Conservation (phyloP, 192 early-diverging fungal genomes). For the Linnemannia elongata region DNA sequence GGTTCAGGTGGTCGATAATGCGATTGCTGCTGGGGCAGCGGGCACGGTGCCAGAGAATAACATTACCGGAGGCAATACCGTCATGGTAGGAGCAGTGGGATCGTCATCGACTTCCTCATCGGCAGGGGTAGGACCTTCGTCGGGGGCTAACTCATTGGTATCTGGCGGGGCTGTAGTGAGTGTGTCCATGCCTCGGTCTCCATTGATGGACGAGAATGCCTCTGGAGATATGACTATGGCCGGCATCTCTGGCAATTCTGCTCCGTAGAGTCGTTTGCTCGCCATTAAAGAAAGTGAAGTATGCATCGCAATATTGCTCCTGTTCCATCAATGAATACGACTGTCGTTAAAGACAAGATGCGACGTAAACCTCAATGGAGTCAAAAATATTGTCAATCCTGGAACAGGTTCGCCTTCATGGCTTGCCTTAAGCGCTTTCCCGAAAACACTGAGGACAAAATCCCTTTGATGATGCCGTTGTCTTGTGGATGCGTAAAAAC, state of each 20-base stretch:
- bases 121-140: constrained; percentile 3
- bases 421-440: no score
- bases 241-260: constrained; percentile 49
- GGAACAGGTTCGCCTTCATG: no score
- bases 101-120: not conserved
- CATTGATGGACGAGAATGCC: constrained; percentile 51
- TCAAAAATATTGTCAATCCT: no score
- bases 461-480: no score
- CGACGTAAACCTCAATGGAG: no score
- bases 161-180: not conserved
- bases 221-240: constrained; percentile 54
- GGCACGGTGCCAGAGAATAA: constrained; percentile 30
- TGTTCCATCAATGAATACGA: no score
- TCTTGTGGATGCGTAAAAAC: not conserved
- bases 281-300: no score
- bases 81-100: not conserved
- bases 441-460: no score
- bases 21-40: constrained; percentile 23
- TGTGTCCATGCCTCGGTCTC: constrained; percentile 16
- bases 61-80: constrained; percentile 33
- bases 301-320: no score
- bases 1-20: constrained; percentile 40
- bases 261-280: constrained; percentile 18
- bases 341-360: no score
- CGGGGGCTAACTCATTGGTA: not conserved